Conservation (phyloP, 2,329 filamentous ascomycete genomes). For the Colletotrichum shisoi region DNA sequence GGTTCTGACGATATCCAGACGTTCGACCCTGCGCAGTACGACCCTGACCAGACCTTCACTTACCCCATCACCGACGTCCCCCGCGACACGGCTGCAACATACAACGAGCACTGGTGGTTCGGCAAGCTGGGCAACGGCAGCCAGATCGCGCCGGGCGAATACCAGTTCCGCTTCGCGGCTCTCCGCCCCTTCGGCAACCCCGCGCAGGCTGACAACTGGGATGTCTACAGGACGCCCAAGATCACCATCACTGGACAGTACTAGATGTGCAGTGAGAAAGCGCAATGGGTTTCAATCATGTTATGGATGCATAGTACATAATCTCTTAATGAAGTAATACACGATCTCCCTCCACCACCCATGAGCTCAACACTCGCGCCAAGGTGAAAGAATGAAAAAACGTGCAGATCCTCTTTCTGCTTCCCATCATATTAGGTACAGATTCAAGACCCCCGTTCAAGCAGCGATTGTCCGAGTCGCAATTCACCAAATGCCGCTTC, state of each 20-base stretch:
- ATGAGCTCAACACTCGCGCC: no score
- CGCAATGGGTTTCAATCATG: background rate
- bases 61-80: constrained; percentile 42
- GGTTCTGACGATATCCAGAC: constrained; percentile 34
- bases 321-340: constrained; percentile 26
- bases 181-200: constrained; percentile 54
- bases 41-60: constrained; percentile 43
- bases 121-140: constrained; percentile 55
- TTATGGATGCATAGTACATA: background rate
- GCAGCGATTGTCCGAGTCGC: background rate
- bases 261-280: constrained; percentile 9
- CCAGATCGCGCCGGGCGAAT: constrained; percentile 52
- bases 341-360: background rate
- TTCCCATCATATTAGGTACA: background rate
- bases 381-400: no score
- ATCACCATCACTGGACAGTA: constrained; percentile 46
- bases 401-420: background rate
- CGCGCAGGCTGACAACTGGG: constrained; percentile 53
- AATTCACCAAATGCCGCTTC: background rate
- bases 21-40: constrained; percentile 41
- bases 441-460: background rate
- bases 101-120: constrained; percentile 51
- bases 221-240: constrained; percentile 48
- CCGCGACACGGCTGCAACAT: constrained; percentile 38
- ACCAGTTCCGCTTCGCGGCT: constrained; percentile 54